Conservation (phyloP, 108 stramenopile genomes). For the Cyclotella cryptica region DNA sequence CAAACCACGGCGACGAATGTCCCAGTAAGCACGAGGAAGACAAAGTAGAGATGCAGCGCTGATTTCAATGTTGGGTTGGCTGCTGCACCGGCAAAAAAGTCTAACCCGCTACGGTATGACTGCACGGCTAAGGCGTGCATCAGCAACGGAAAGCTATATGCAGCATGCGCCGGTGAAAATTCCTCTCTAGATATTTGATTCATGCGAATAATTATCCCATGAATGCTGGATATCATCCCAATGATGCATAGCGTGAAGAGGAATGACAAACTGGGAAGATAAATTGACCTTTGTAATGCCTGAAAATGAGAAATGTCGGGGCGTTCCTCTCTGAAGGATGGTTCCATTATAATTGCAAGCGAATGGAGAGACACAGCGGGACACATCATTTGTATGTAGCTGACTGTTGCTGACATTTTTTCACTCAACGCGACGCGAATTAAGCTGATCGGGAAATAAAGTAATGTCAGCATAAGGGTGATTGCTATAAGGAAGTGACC, state of each 20-base stretch:
- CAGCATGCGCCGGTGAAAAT: slow-evolving; percentile 87
- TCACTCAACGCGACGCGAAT: slow-evolving; percentile 74
- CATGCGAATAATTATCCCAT: slow-evolving; percentile 65
- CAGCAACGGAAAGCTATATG: slow-evolving; percentile 79
- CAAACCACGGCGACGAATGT: slow-evolving; percentile 71
- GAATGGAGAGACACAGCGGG: slow-evolving; percentile 73
- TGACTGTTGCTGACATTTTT: slow-evolving; percentile 78
- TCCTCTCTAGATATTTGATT: slow-evolving; percentile 56
- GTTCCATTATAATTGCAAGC: slow-evolving; percentile 80
- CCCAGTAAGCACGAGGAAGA: slow-evolving; percentile 57
- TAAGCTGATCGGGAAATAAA: slow-evolving; percentile 48
- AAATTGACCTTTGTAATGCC: slow-evolving; percentile 71
- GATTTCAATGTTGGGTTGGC: slow-evolving; percentile 52
- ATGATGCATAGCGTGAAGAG: slow-evolving; percentile 67
- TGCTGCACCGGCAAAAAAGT: slow-evolving; percentile 59
- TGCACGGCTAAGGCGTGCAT: slow-evolving; percentile 83
- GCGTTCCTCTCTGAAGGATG: slow-evolving; percentile 77
- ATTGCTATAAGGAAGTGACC: slow-evolving; percentile 81
- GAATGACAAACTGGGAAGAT: slow-evolving; percentile 76
- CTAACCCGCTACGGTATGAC: slow-evolving; percentile 73
- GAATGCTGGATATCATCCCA: slow-evolving; percentile 73
- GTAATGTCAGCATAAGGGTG: slow-evolving; percentile 61
- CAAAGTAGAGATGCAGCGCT: slow-evolving; percentile 69
- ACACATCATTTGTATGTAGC: slow-evolving; percentile 84
- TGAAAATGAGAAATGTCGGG: slow-evolving; percentile 80